Conservation (phyloP, 495 filamentous ascomycete species). For the Penicillium desertorum region DNA sequence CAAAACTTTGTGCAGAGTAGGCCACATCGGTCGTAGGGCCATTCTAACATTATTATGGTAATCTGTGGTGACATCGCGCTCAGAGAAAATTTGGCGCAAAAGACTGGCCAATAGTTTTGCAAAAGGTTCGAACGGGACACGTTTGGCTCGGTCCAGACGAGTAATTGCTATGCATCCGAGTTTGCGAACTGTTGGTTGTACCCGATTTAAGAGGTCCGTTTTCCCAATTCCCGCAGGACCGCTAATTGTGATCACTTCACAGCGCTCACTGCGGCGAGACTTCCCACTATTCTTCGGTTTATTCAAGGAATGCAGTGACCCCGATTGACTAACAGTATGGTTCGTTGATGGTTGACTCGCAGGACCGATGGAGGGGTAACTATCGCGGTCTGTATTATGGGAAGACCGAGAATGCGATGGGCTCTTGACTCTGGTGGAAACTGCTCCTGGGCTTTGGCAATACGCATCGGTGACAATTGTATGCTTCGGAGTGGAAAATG, state of each 20-base stretch:
- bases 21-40: slow-evolving; percentile 75
- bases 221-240: slow-evolving; percentile 81
- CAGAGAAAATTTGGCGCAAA: slow-evolving; percentile 88
- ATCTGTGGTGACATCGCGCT: slow-evolving; percentile 77
- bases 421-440: slow-evolving; percentile 34
- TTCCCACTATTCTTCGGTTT: slow-evolving; percentile 53
- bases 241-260: slow-evolving; percentile 75
- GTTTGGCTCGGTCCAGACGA: slow-evolving; percentile 80
- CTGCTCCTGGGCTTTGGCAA: slow-evolving; percentile 5
- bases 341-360: slow-evolving; percentile 32
- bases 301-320: slow-evolving; percentile 32
- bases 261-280: slow-evolving; percentile 63
- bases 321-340: slow-evolving; percentile 33
- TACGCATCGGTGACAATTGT: slow-evolving; percentile 13
- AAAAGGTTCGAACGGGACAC: slow-evolving; percentile 80
- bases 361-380: slow-evolving; percentile 28
- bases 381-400: slow-evolving; percentile 39
- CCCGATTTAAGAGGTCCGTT: slow-evolving; percentile 74
- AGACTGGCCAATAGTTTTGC: slow-evolving; percentile 76
- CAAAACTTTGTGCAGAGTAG: slow-evolving; percentile 70
- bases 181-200: slow-evolving; percentile 69
- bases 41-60: slow-evolving; percentile 75
- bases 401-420: slow-evolving; percentile 42
- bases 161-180: slow-evolving; percentile 78
- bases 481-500: slow-evolving; percentile 33